Conservation (phyloP, 129 eudicot genomes). For the Oenanthe sinensis region DNA sequence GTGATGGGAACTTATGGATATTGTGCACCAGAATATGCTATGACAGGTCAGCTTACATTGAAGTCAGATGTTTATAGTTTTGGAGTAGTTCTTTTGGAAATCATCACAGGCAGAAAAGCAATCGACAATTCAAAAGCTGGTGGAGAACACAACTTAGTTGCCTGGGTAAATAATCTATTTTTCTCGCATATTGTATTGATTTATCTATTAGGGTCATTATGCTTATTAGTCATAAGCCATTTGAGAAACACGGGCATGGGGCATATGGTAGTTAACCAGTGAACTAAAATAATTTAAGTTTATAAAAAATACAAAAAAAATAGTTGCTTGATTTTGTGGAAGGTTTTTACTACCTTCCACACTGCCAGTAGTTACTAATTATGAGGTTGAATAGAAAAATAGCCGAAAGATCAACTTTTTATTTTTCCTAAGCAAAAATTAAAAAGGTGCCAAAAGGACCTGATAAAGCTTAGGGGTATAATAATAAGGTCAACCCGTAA, state of each 20-base stretch:
- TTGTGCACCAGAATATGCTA: conserved; percentile 66
- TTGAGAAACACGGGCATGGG: neutral
- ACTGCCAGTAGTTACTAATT: neutral
- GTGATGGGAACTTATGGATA: conserved; percentile 60
- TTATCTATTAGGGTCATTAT: neutral
- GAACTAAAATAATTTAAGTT: neutral
- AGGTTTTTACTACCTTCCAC: neutral
- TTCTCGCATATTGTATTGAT: neutral
- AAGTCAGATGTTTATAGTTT: conserved; percentile 57
- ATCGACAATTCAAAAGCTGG: conserved; percentile 40
- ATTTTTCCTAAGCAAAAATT: too few species aligned
- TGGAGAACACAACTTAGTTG: conserved; percentile 43
- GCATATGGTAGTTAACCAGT: neutral
- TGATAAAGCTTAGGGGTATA: neutral
- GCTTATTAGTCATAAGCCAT: neutral
- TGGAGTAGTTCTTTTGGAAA: conserved; percentile 51
- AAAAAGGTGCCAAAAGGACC: neutral
- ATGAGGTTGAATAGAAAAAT: neutral
- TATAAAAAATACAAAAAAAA: too few species aligned
- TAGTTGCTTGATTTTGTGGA: neutral
- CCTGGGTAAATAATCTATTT: conserved; percentile 32
- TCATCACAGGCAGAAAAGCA: conserved; percentile 48
- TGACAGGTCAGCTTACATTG: conserved; percentile 52
- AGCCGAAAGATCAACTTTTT: neutral
- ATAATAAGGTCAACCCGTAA: neutral